phyloP scores from a whole-genome alignment of 2,329 filamentous ascomycete genomes.

The Aureobasidium leucospermi region DNA sequence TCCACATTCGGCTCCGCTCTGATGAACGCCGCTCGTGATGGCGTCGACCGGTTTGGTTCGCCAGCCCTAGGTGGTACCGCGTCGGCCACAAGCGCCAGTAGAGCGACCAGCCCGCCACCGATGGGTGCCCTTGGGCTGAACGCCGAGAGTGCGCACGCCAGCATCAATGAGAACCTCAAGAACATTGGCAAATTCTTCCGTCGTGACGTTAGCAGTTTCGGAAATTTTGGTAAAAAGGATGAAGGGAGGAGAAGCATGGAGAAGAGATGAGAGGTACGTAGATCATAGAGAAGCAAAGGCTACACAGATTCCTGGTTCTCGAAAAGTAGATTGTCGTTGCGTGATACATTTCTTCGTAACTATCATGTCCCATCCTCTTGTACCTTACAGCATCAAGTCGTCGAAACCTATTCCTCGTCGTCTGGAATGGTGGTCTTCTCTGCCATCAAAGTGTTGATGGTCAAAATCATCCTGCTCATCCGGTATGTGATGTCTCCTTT shows the following conservation, averaged over 20 bases:
- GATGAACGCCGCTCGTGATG: constrained; percentile 79
- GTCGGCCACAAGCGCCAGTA: constrained; percentile 22
- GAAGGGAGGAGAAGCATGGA: constrained; percentile 16
- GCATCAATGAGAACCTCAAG: constrained; percentile 82
- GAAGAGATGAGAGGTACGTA: background rate
- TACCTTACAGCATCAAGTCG: constrained; percentile 2
- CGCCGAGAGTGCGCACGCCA: constrained; percentile 17
- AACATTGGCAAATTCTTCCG: constrained; percentile 96
- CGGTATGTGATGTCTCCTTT: constrained; percentile 2
- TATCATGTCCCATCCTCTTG: constrained; percentile 1
- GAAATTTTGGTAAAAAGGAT: constrained; percentile 54
- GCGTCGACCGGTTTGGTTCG: constrained; percentile 68
- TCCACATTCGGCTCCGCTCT: constrained; percentile 78
- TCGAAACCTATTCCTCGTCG: background rate
- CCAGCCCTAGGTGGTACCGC: constrained; percentile 33
- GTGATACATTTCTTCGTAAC: constrained; percentile 7
- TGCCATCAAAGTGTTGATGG: background rate
- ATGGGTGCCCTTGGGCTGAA: constrained; percentile 21
- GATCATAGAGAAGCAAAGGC: background rate
- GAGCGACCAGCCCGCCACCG: constrained; percentile 25
- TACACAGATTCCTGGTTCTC: too few species aligned
- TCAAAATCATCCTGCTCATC: background rate
- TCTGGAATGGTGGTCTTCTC: background rate
- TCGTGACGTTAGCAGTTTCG: constrained; percentile 67
- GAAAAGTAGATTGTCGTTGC: background rate